A percentile compares a stretch with the other conserved stretches of the same genome.
phyloP scores from a whole-genome alignment of 768 basidiomycete genomes.

The Phlebiopsis flavidoalba region DNA sequence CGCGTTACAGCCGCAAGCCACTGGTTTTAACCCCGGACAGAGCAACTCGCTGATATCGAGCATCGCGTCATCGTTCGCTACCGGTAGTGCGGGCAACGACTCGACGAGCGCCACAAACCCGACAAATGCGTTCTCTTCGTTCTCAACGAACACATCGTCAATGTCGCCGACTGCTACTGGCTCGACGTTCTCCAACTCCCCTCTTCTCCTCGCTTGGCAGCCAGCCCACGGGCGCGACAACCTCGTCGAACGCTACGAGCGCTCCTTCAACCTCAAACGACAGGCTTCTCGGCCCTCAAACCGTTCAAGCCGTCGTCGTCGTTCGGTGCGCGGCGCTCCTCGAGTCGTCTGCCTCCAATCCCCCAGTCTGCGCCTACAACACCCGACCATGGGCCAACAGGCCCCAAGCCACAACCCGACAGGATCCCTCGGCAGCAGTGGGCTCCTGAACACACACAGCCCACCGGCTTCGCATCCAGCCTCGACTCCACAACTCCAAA shows the following conservation, averaged over 20 bases:
- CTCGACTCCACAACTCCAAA: constrained; percentile 20
- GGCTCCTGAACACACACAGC: constrained; percentile 43
- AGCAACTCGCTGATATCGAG: constrained; percentile 52
- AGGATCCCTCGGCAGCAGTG: constrained; percentile 11
- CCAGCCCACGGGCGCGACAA: constrained; percentile 46
- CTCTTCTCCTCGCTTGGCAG: constrained; percentile 42
- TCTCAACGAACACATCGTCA: not conserved
- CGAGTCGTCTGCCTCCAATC: constrained; percentile 52
- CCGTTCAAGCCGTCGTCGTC: constrained; percentile 50
- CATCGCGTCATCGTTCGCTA: constrained; percentile 72
- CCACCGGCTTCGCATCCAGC: constrained; percentile 48
- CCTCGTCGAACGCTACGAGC: constrained; percentile 11
- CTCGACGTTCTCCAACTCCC: constrained; percentile 42
- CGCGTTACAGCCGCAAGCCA: constrained; percentile 5
- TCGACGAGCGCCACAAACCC: not conserved
- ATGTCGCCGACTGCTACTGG: constrained; percentile 32
- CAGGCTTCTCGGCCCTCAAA: constrained; percentile 48
- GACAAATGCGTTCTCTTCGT: not conserved
- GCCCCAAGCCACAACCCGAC: constrained; percentile 2
- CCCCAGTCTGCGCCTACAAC: constrained; percentile 41
- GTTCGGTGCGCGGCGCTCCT: constrained; percentile 47
- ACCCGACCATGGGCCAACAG: not conserved
- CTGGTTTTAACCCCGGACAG: constrained; percentile 12
- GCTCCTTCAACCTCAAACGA: constrained; percentile 41
- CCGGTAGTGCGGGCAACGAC: constrained; percentile 17